Conservation (phyloP, 2,329 filamentous ascomycete genomes). For the Alternaria metachromatica region DNA sequence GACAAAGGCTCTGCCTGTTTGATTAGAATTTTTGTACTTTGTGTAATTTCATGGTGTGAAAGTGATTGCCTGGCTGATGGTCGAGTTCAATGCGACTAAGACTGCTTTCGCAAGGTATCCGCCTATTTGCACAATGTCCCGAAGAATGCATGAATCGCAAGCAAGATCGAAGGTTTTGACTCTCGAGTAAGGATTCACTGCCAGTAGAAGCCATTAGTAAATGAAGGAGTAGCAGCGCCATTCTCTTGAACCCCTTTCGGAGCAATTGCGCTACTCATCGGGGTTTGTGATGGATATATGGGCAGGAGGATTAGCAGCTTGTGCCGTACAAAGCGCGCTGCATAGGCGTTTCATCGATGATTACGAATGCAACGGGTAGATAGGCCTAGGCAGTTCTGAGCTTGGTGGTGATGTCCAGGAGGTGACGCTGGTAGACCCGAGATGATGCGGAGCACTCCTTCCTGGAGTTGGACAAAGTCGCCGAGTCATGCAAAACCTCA, state of each 20-base stretch:
- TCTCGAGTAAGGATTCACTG: neutral
- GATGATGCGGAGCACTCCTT: neutral
- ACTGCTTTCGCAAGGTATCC: neutral
- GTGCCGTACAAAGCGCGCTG: no score
- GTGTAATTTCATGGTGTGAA: neutral
- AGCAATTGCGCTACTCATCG: neutral
- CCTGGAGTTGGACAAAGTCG: neutral
- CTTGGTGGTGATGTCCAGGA: no score
- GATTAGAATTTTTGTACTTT: neutral
- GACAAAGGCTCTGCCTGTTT: neutral
- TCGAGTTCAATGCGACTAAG: neutral
- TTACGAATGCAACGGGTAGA: no score
- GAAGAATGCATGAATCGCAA: neutral
- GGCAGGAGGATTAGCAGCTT: no score
- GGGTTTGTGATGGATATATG: no score
- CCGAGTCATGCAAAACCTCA: neutral
- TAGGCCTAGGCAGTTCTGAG: no score
- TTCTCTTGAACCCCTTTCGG: neutral
- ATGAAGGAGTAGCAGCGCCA: neutral
- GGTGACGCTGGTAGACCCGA: neutral
- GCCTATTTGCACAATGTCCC: neutral
- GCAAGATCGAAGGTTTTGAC: neutral
- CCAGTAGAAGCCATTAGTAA: neutral
- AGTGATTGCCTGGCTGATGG: neutral
- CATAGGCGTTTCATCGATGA: no score